These are phyloP conservation scores for Strobilomyces echinocephalus DNA, from an alignment of 768 basidiomycete species.

Conservation along the genomic window DNA sequence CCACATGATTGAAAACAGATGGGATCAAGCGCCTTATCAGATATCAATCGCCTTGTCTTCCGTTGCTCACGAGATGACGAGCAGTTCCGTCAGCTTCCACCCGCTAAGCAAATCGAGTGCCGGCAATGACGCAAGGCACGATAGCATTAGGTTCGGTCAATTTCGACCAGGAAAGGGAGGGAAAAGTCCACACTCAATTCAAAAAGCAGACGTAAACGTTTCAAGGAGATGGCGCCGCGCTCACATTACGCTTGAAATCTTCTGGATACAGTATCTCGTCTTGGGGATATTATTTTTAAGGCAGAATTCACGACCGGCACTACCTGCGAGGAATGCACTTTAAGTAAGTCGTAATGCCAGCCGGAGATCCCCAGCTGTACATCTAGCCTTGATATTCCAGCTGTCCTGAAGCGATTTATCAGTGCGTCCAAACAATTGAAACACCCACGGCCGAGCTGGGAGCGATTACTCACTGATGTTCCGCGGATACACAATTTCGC, in stretches of 20 bases:
- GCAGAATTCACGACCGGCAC: conserved; percentile 6
- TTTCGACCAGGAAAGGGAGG: neutral
- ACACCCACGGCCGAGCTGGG: neutral
- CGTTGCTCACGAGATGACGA: neutral
- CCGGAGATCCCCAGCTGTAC: conserved; percentile 7
- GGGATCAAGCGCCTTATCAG: neutral
- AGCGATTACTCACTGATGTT: conserved; percentile 1
- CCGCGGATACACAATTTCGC: neutral
- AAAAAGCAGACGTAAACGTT: conserved; percentile 20
- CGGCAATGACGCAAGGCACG: conserved; percentile 12
- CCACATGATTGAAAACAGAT: neutral
- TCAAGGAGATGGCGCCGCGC: neutral
- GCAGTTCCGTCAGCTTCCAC: neutral
- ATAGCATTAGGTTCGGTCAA: conserved; percentile 8
- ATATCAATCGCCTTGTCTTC: conserved; percentile 3
- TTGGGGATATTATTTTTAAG: conserved; percentile 6
- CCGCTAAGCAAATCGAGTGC: neutral
- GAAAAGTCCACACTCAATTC: neutral
- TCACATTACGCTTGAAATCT: neutral
- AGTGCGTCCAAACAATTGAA: neutral
- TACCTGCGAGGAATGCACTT: conserved; percentile 9
- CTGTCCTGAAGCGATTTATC: neutral
- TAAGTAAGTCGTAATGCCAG: conserved; percentile 9
- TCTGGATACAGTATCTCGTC: neutral
- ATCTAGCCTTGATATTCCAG: neutral